Percentiles rank a stretch among this genome's conserved stretches.
phyloP scores from a whole-genome alignment of 2,329 filamentous ascomycete genomes.

The Sclerotinia glacialis region DNA sequence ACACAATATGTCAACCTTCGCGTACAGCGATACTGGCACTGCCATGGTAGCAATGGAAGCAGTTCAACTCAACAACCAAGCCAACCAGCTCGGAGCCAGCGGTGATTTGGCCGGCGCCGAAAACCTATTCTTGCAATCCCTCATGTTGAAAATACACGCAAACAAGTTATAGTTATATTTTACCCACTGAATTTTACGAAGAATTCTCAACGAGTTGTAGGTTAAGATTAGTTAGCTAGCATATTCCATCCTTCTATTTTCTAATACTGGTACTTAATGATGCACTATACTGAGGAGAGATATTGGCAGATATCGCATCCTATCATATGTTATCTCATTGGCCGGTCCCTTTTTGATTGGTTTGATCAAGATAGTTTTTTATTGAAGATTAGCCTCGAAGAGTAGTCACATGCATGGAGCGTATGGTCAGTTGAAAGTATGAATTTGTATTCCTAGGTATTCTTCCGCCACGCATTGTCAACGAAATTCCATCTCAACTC shows the following conservation, averaged over 20 bases:
- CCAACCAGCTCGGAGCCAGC: not conserved
- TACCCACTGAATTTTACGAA: too few species aligned
- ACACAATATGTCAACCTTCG: not conserved
- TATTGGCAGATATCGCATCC: too few species aligned
- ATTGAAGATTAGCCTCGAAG: accelerated
- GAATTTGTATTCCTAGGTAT: not conserved
- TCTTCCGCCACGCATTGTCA: too few species aligned
- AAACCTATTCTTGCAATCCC: not conserved
- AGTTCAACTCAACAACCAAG: not conserved
- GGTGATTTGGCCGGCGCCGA: not conserved
- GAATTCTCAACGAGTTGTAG: too few species aligned
- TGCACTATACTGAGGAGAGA: too few species aligned
- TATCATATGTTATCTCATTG: too few species aligned
- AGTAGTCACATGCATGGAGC: not conserved
- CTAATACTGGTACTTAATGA: too few species aligned
- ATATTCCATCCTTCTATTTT: too few species aligned
- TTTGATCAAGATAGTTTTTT: too few species aligned
- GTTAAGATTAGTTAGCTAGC: too few species aligned
- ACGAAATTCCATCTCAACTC: not conserved
- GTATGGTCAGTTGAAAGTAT: not conserved
- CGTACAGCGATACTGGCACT: accelerated
- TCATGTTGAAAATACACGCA: not conserved
- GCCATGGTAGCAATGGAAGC: not conserved
- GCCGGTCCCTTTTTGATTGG: not conserved
- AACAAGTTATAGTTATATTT: too few species aligned